These are phyloP conservation scores for Thalassiosira profunda DNA, from an alignment of 108 stramenopile species.

Conservation along the genomic window DNA sequence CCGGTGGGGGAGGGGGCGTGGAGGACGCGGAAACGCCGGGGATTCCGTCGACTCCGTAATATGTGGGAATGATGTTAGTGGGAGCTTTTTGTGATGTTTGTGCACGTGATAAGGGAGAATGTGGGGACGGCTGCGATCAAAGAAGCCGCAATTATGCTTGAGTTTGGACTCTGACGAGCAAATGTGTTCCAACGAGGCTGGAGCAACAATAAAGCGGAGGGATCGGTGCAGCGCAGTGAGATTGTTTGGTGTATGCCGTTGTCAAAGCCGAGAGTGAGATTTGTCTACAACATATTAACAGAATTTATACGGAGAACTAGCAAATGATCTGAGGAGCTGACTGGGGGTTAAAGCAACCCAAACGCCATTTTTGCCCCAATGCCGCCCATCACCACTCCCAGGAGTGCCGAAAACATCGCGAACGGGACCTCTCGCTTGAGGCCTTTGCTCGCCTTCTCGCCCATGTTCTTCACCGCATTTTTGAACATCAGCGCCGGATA, in stretches of 20 bases:
- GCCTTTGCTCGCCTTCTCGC: conserved; percentile 51
- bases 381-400: conserved; percentile 56
- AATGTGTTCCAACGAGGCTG: too few species aligned
- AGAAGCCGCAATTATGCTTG: too few species aligned
- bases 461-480: conserved; percentile 60
- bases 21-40: neutral
- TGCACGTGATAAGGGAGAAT: too few species aligned
- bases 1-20: neutral
- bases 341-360: conserved; percentile 26
- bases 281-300: neutral
- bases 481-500: conserved; percentile 92
- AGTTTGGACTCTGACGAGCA: too few species aligned
- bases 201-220: too few species aligned
- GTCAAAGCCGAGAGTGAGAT: neutral
- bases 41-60: too few species aligned
- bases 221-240: too few species aligned
- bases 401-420: conserved; percentile 50
- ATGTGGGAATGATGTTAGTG: too few species aligned
- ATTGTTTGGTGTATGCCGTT: too few species aligned
- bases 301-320: neutral
- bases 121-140: too few species aligned
- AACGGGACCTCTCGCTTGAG: conserved; percentile 54
- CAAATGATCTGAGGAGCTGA: neutral
- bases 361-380: conserved; percentile 63
- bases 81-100: too few species aligned